Evolutionary conservation across 1,139 yeast genomes (phyloP).

Genomic region (Trichomonascaceae sp.): DNA sequence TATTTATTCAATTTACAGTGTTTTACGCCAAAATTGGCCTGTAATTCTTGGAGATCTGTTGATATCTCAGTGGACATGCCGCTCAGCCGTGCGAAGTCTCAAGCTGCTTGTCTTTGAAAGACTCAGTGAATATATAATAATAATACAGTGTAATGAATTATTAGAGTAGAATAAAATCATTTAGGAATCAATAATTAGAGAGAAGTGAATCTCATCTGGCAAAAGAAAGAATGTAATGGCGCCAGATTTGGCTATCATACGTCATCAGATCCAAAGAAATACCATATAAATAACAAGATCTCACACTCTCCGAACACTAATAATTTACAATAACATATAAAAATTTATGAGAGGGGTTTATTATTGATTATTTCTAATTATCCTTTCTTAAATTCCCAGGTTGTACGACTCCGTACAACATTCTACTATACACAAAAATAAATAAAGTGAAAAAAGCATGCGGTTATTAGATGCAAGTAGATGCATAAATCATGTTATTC

Average conservation of each 20-base stretch:
- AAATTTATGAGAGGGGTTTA: neutral
- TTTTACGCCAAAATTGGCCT: neutral
- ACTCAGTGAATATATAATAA: too few relatives aligned
- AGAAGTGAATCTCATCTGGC: too few relatives aligned
- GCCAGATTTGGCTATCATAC: too few relatives aligned
- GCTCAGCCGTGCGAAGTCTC: neutral
- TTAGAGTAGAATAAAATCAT: too few relatives aligned
- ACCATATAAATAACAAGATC: neutral
- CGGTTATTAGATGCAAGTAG: neutral
- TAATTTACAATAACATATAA: too few relatives aligned
- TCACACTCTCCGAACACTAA: neutral
- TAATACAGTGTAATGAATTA: too few relatives aligned
- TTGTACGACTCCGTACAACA: neutral
- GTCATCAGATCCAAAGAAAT: neutral
- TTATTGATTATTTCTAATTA: conserved; percentile 2
- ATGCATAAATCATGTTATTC: neutral
- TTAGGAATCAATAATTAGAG: too few relatives aligned
- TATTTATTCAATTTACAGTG: too few relatives aligned
- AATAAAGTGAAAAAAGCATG: conserved; percentile 9
- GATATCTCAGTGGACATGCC: neutral
- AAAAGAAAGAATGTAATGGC: too few relatives aligned
- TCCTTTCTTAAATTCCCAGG: neutral
- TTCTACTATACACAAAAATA: conserved; percentile 4
- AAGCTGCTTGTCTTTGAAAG: too few relatives aligned
- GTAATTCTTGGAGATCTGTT: neutral